Evolutionary conservation across 495 filamentous ascomycete species (phyloP).

Genomic region (Beverwykella pulmonaria): DNA sequence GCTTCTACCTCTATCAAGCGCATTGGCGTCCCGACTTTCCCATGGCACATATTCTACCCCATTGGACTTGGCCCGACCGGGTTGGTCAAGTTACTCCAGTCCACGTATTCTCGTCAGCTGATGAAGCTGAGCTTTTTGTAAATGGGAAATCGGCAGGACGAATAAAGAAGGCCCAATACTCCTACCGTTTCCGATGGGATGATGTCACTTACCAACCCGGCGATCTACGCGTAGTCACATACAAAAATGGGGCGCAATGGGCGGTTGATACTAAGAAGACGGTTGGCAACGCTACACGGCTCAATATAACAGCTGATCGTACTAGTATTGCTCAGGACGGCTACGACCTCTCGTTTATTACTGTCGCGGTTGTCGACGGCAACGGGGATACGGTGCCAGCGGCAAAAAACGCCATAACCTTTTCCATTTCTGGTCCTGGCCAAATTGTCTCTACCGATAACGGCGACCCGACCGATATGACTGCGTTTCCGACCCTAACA

Average conservation of each 20-base stretch:
- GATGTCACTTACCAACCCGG: slow-evolving; percentile 50
- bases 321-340: slow-evolving; percentile 47
- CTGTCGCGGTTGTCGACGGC: slow-evolving; percentile 49
- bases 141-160: slow-evolving; percentile 51
- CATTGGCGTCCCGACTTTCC: slow-evolving; percentile 50
- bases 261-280: slow-evolving; percentile 47
- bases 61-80: slow-evolving; percentile 56
- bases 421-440: slow-evolving; percentile 46
- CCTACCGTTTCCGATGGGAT: slow-evolving; percentile 56
- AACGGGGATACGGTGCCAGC: slow-evolving; percentile 45
- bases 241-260: slow-evolving; percentile 51
- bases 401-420: slow-evolving; percentile 48
- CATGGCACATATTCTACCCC: slow-evolving; percentile 54
- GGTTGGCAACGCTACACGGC: slow-evolving; percentile 38
- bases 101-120: slow-evolving; percentile 52
- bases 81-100: slow-evolving; percentile 52
- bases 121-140: slow-evolving; percentile 55
- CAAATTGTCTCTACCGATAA: slow-evolving; percentile 54
- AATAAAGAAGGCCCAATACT: slow-evolving; percentile 40
- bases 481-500: slow-evolving; percentile 48
- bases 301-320: slow-evolving; percentile 48
- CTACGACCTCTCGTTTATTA: slow-evolving; percentile 50
- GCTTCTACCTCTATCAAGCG: slow-evolving; percentile 54
- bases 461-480: slow-evolving; percentile 52
- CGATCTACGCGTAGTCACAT: slow-evolving; percentile 49